Base-by-base conservation (phyloP, 768 basidiomycete genomes). In the Lepiota venenata region DNA sequence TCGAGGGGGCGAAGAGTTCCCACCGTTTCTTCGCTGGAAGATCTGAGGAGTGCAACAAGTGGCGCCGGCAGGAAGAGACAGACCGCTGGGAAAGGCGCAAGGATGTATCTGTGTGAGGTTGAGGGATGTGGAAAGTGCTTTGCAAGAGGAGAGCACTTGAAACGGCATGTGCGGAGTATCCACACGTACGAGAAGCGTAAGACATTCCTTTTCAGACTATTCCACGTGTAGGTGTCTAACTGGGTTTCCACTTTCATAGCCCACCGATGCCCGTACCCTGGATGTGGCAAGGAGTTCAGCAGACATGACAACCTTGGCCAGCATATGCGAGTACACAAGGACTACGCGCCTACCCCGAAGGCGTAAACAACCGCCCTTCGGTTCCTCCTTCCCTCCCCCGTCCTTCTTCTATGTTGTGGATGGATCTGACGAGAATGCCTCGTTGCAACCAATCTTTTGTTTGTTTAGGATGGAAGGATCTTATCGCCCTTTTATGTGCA, bases 171-270 rank as follows among this genome's bases (percentile, higher is more conserved):
- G 38, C 72, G 91, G 60, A 88, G 87, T 63, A 92, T 95, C 50
- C 93, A 95, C 70, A 93, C 93, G 20, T 82, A 93, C 68, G 92
- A 94, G 67, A 93, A 92, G 75, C 93, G 93, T 94, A 64, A 69
- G 91, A 80, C 16, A 25, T 12, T 56, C 52, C 47, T 58, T 29
- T 32, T 32, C 4, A 32, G 8, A 12, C 47, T 48, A 36, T 43
- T 39, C 5, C 55, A 44, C 61, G 58, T 47, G 39, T 39, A 44
- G 25, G 46, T 50, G 14, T 51, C 55, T 12, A 12, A 55, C 37
- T 48, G 60, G 35, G 47, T 57, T 32, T 60, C 29, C 61, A n/a
- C 42, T 52, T 57, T 46, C 56, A 27, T 64, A 93, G 92, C 93
- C 54, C 88, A 88, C 69, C 81, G 81, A 62, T 94, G 92, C 70